Percentiles rank a stretch among this genome's conserved stretches.
These are phyloP conservation scores for Mycena amicta DNA, from an alignment of 768 basidiomycete genomes.

Conservation along the genomic window DNA sequence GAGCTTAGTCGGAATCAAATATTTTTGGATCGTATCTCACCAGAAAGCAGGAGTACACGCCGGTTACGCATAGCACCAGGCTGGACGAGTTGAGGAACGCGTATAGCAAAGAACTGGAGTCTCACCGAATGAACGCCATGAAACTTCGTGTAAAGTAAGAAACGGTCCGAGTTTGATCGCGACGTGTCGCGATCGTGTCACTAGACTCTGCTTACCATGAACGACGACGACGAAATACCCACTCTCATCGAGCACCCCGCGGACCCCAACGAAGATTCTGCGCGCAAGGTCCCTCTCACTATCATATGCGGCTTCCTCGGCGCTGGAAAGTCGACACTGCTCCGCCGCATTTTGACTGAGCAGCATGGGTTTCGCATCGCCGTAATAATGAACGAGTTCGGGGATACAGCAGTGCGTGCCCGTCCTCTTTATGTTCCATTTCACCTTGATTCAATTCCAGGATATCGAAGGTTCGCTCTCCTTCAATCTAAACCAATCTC, in stretches of 20 bases:
- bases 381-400: conserved; percentile 98
- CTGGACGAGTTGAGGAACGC: conserved; percentile 34
- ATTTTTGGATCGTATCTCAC: conserved; percentile 50
- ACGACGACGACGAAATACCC: conserved; percentile 65
- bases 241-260: conserved; percentile 30
- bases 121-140: conserved; percentile 28
- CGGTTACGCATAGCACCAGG: conserved; percentile 75
- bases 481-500: background rate
- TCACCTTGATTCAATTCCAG: conserved; percentile 40
- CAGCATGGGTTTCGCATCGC: conserved; percentile 95
- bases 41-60: conserved; percentile 93
- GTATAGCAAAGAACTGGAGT: background rate
- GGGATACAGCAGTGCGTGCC: conserved; percentile 83
- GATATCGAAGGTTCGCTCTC: conserved; percentile 83
- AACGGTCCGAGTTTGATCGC: conserved; percentile 3
- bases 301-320: conserved; percentile 96
- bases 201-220: conserved; percentile 32
- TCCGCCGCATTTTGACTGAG: conserved; percentile 89
- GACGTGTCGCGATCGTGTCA: conserved; percentile 12
- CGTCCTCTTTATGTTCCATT: conserved; percentile 5
- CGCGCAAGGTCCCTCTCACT: conserved; percentile 73
- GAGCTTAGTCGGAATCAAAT: conserved; percentile 6
- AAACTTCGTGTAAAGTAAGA: background rate
- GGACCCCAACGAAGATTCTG: conserved; percentile 2
- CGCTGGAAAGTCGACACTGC: conserved; percentile 90